Percentiles rank a stretch among this genome's conserved stretches.
Conservation (phyloP, 176 grass and related monocot genomes). For the Phoenix dactylifera region DNA sequence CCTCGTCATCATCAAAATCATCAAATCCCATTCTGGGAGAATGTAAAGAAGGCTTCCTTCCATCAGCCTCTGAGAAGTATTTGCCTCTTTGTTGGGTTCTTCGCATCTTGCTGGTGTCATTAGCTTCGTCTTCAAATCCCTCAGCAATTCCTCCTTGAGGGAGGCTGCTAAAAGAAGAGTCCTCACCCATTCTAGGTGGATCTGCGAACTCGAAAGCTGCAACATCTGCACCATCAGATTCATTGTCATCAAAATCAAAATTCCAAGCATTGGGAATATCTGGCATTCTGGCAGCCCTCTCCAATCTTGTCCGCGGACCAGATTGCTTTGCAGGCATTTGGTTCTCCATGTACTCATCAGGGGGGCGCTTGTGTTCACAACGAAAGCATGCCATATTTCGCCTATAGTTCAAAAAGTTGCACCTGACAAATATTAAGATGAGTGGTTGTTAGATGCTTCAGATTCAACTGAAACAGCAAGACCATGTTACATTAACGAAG, state of each 20-base stretch:
- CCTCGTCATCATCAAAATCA: slow-evolving; percentile 93
- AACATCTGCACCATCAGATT: slow-evolving; percentile 95
- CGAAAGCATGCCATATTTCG: slow-evolving; percentile 94
- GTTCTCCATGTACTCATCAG: slow-evolving; percentile 61
- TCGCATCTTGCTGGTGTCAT: slow-evolving; percentile 24
- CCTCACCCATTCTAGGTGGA: slow-evolving; percentile 32
- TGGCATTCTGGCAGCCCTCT: slow-evolving; percentile 39
- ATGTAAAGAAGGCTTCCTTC: slow-evolving; percentile 27
- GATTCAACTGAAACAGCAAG: slow-evolving; percentile 6
- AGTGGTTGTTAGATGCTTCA: not conserved
- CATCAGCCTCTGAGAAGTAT: slow-evolving; percentile 21
- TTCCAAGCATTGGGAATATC: slow-evolving; percentile 87
- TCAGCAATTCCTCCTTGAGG: slow-evolving; percentile 32
- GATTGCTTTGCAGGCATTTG: slow-evolving; percentile 54
- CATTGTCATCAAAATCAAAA: slow-evolving; percentile 95
- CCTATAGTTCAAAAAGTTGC: slow-evolving; percentile 96
- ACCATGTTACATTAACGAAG: slow-evolving; percentile 2
- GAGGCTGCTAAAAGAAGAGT: slow-evolving; percentile 21
- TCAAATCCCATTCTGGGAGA: slow-evolving; percentile 56
- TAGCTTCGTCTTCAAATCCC: slow-evolving; percentile 24
- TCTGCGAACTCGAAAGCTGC: slow-evolving; percentile 91
- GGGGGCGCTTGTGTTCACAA: slow-evolving; percentile 76
- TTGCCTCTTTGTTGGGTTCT: slow-evolving; percentile 20
- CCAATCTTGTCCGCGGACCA: slow-evolving; percentile 28
- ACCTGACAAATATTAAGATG: slow-evolving; percentile 42